Percentiles rank a stretch among this genome's conserved stretches.
phyloP scores from a whole-genome alignment of 2,329 filamentous ascomycete genomes.

The Monosporascus sp. region DNA sequence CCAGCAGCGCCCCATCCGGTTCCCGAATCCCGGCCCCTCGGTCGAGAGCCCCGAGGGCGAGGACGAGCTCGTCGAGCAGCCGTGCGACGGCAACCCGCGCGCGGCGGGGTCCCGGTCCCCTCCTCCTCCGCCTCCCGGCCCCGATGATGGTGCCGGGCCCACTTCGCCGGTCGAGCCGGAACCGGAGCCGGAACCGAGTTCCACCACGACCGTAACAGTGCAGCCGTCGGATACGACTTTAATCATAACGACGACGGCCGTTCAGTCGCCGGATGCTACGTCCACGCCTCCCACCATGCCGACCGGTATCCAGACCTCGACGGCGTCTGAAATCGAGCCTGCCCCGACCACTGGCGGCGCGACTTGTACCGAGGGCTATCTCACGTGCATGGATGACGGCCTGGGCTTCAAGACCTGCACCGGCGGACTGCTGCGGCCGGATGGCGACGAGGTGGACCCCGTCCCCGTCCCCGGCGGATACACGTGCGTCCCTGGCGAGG shows the following conservation, averaged over 20 bases:
- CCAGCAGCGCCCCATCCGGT: conserved; percentile 38
- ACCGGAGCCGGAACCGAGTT: background rate
- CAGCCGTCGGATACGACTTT: too few species aligned
- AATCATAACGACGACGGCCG: too few species aligned
- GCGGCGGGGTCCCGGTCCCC: background rate
- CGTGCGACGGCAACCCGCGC: conserved; percentile 25
- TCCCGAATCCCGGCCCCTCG: conserved; percentile 56
- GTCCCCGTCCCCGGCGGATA: conserved; percentile 15
- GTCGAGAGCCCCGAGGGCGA: conserved; percentile 37
- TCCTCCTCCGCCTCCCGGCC: background rate
- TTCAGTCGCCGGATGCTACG: background rate
- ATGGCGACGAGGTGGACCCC: conserved; percentile 5
- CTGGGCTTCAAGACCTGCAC: conserved; percentile 19
- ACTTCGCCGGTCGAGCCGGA: background rate
- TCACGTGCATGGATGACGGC: conserved; percentile 18
- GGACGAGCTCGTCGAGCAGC: conserved; percentile 24
- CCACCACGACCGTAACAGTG: background rate
- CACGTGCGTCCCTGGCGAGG: conserved; percentile 15
- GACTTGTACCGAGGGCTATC: conserved; percentile 15
- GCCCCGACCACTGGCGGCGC: background rate
- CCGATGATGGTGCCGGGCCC: background rate
- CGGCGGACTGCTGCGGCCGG: conserved; percentile 13
- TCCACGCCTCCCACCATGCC: background rate
- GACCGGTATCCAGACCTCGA: background rate
- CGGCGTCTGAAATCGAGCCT: background rate